Percentiles rank a stretch among this genome's conserved stretches.
Conservation (phyloP, 306 rosid species). For the Medicago lupulina region DNA sequence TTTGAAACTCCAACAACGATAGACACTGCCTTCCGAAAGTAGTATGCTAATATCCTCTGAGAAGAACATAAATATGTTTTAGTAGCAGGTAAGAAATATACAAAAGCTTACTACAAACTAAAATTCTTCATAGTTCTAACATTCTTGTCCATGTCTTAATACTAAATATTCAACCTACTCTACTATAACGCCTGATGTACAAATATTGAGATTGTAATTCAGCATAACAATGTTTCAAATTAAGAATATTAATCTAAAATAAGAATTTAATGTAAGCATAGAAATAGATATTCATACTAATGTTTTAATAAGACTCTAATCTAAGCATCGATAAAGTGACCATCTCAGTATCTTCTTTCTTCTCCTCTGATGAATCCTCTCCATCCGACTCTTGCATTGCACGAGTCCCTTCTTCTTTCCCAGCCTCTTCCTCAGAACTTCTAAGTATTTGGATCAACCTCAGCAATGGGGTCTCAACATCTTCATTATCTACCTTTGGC, state of each 20-base stretch:
- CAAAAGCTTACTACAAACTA: background rate
- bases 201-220: background rate
- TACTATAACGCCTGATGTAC: background rate
- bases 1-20: background rate
- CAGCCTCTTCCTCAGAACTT: slow-evolving; percentile 44
- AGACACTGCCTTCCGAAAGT: background rate
- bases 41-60: too few relatives aligned
- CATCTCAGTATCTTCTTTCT: background rate
- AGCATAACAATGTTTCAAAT: background rate
- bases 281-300: background rate
- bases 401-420: slow-evolving; percentile 37
- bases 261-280: background rate
- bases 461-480: slow-evolving; percentile 38
- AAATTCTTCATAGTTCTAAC: background rate
- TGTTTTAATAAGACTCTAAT: background rate
- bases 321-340: background rate
- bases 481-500: slow-evolving; percentile 46
- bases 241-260: background rate
- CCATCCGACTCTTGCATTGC: background rate
- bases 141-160: background rate
- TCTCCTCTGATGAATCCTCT: background rate
- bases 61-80: background rate
- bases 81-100: background rate
- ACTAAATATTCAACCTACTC: background rate
- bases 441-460: slow-evolving; percentile 57